Evolutionary conservation across 1,139 yeast species (phyloP).

Genomic region (Zygosaccharomyces pseudobailii): DNA sequence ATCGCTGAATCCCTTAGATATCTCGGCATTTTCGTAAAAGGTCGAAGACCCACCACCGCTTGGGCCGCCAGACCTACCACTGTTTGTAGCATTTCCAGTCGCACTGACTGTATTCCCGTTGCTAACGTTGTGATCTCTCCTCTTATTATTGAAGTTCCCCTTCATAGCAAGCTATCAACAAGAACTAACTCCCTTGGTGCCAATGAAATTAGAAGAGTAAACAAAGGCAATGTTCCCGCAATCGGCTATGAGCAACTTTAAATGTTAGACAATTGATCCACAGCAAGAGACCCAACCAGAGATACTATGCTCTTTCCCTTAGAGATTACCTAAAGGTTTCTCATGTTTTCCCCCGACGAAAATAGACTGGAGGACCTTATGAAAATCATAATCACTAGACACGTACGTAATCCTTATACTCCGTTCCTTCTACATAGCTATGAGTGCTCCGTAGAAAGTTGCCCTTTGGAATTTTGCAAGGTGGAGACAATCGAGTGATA

Average conservation of each 20-base stretch:
- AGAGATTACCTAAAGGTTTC: not conserved
- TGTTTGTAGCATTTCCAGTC: not conserved
- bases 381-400: slow-evolving; percentile 1
- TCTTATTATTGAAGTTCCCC: slow-evolving; percentile 17
- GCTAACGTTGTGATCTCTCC: slow-evolving; percentile 16
- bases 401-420: not conserved
- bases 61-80: slow-evolving; percentile 9
- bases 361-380: not conserved
- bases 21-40: slow-evolving; percentile 28
- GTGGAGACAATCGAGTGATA: not conserved
- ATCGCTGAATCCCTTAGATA: slow-evolving; percentile 39
- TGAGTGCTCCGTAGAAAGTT: not conserved
- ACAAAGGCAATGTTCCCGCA: not conserved
- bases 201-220: not conserved
- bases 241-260: not conserved
- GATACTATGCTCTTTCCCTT: not conserved
- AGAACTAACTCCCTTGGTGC: not conserved
- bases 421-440: not conserved
- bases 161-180: slow-evolving; percentile 12
- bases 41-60: slow-evolving; percentile 7
- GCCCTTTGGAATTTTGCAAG: not conserved
- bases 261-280: not conserved
- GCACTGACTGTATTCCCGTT: slow-evolving; percentile 8
- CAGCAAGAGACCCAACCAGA: slow-evolving; percentile 1
- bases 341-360: not conserved